Evolutionary conservation across 352 stramenopile species (phyloP), one percentile per base, ranked within the genome.

Genomic region (Phytophthora uliginosa): DNA sequence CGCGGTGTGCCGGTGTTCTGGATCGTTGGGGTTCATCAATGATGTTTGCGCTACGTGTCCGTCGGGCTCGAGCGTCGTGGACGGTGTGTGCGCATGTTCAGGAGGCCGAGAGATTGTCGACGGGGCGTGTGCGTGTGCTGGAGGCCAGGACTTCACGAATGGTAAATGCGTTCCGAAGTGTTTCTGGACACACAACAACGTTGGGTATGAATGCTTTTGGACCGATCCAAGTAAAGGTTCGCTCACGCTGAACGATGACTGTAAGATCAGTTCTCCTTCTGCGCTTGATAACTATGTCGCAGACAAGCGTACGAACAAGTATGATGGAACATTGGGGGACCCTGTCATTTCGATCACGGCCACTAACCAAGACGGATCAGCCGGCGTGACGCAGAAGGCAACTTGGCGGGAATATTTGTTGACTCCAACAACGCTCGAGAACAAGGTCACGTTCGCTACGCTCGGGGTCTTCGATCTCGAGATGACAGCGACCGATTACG

Each of bases 401-500:
- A 36, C 63, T 3, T 76, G 69, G 69, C 66, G 55, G 12, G 20
- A 66, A 12, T 77, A 62, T 26, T 18, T 40, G 1, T 0, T 63
- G 0, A 31, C 34, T 13, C 65, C 70, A 31, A 9, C 15, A 7
- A 70, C 22, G 12, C 51, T 68, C 8, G 42, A 70, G 24, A 69
- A 83, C 45, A 36, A 71, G 0, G 4, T 81, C 7, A 67, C 40
- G 4, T 78, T 83, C 54, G 66, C 22, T 18, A 52, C 56, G 15
- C 78, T 76, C 28, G 76, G 76, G 3, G 62, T 73, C 10, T 84
- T 76, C 47, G 45, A 70, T 18, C 53, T 84, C 8, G 13, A 34
- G 20, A 52, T 84, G 54, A 71, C 48, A 5, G 71, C 77, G 22
- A 72, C 38, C 17, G 71, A 84, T 54, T 78, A 82, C 36, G 42